Base-by-base conservation (phyloP, 2,329 filamentous ascomycete genomes). In the Exophiala alcalophila region DNA sequence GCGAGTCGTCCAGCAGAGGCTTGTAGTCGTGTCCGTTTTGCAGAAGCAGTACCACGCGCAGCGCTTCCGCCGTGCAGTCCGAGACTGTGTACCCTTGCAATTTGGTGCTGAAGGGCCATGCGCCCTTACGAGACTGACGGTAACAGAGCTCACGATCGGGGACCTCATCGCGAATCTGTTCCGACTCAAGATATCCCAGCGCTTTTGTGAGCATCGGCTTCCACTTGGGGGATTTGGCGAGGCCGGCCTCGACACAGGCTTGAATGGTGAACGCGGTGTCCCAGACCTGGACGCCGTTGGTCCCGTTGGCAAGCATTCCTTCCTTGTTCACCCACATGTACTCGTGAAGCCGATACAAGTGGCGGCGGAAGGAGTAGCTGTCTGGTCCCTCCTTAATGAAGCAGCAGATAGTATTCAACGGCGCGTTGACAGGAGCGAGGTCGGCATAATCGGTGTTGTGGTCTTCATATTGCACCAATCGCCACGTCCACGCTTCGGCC, bases 231-330 rank as follows among this genome's bases (percentile, higher is more conserved):
- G 94, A 80, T 20, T 81, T 69, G n/a, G 84, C 82, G 18, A 96
- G 76, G 0, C 86, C 88, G 5, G 86, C 82, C 34, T 87, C 86
- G 38, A 87, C 77, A 4, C 86, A 78, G 1, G 86, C 83, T 63
- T 95, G 89, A 23, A 96, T 87, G 12, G 84, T 70, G 60, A 97
- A 97, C 0, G 89, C 78, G 0, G 92, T 98, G 61, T 98, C 92
- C 92, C 92, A 98, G 52, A 82, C 85, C 65, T 98, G 92, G 1
- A 97, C 90, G n/a, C 92, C 92, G 56, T 98, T 97, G 6, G 92
- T 98, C 25, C 92, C 92, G 57, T 96, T 96, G 66, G 84, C 84
- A 33, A 97, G 74, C 86, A 98, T 88, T 4, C 92, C 92, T 61
- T 96, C 90, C 23, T 81, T 65, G 52, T 94, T 95, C 35, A 98